Conservation (phyloP, 1,284 basidiomycete genomes). For the Boletus hoseneyae region DNA sequence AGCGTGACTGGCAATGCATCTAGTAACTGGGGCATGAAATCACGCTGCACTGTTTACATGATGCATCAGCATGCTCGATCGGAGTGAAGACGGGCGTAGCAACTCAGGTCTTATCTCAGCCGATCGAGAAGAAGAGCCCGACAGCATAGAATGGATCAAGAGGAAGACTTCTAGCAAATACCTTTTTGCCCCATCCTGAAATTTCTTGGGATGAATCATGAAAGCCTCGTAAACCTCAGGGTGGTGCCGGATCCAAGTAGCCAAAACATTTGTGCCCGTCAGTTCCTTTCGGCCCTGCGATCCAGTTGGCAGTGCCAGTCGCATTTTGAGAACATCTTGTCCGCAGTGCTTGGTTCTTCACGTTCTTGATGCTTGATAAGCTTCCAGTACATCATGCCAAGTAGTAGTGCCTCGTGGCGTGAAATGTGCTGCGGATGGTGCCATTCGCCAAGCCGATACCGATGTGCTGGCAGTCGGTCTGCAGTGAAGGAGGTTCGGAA, state of each 20-base stretch:
- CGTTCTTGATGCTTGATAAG: too few species aligned
- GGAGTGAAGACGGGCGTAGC: neutral
- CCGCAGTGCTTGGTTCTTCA: too few species aligned
- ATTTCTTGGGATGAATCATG: neutral
- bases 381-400: too few species aligned
- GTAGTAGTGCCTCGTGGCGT: too few species aligned
- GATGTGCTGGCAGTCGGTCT: too few species aligned
- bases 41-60: too few species aligned
- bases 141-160: neutral
- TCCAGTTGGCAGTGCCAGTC: neutral
- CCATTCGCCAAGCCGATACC: too few species aligned
- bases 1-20: neutral
- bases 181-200: neutral
- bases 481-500: too few species aligned
- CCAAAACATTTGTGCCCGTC: constrained; percentile 55
- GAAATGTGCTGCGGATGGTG: too few species aligned
- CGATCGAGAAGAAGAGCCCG: neutral
- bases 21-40: neutral
- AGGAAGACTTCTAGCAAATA: neutral
- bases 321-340: too few species aligned
- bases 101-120: neutral
- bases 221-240: neutral
- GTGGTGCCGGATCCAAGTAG: neutral
- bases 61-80: neutral
- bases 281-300: neutral